phyloP scores from a whole-genome alignment of 495 filamentous ascomycete genomes.

The Talaromyces wortmannii region DNA sequence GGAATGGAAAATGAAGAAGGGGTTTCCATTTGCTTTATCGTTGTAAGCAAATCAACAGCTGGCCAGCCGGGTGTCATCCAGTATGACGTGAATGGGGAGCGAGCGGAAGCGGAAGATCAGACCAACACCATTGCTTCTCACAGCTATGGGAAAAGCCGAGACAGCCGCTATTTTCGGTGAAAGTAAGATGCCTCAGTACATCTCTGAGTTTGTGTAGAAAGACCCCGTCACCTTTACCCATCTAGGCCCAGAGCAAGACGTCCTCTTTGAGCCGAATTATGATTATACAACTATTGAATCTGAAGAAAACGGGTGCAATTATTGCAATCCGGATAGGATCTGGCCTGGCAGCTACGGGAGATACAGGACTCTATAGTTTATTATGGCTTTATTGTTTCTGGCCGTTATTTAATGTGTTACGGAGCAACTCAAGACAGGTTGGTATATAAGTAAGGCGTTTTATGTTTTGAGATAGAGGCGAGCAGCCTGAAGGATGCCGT shows the following conservation, averaged over 20 bases:
- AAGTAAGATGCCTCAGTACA: constrained; percentile 12
- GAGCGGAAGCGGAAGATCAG: constrained; percentile 14
- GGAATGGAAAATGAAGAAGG: constrained; percentile 8
- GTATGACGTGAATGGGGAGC: constrained; percentile 13
- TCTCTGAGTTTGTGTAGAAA: constrained; percentile 17
- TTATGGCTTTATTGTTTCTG: constrained; percentile 28
- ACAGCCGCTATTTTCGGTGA: constrained; percentile 10
- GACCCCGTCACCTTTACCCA: constrained; percentile 13
- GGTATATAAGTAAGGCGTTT: constrained; percentile 9
- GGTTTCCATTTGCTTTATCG: constrained; percentile 8
- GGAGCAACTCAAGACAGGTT: constrained; percentile 14
- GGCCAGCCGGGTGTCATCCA: constrained; percentile 14
- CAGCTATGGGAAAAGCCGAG: constrained; percentile 17
- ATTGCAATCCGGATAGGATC: constrained; percentile 14
- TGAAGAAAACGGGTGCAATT: constrained; percentile 11
- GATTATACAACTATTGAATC: constrained; percentile 10
- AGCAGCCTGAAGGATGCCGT: constrained; percentile 20
- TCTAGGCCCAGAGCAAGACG: constrained; percentile 16
- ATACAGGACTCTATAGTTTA: constrained; percentile 16
- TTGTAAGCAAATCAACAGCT: constrained; percentile 18
- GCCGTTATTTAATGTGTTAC: constrained; percentile 16
- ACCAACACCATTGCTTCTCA: constrained; percentile 19
- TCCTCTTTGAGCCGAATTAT: constrained; percentile 21
- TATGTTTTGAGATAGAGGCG: constrained; percentile 33
- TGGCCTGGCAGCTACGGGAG: constrained; percentile 9